Evolutionary conservation across 1,284 basidiomycete species (phyloP).

Genomic region (Polyporus tsugae): DNA sequence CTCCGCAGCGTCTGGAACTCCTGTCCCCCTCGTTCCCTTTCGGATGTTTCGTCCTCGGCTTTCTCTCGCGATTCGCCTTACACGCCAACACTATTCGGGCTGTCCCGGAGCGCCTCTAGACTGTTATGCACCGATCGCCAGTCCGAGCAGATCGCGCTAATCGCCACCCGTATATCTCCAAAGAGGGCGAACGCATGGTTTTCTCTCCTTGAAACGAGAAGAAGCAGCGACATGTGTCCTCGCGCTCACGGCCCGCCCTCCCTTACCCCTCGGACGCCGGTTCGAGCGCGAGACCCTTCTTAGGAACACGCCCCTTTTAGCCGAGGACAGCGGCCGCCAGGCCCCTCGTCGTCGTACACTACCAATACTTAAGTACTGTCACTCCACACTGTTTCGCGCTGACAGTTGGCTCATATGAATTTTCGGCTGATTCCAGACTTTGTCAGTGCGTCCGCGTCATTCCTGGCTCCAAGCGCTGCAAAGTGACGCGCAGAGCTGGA

Average conservation of each 20-base stretch:
- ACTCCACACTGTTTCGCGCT: slow-evolving; percentile 3
- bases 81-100: slow-evolving; percentile 10
- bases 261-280: not conserved
- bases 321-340: not conserved
- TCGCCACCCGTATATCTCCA: slow-evolving; percentile 8
- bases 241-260: not conserved
- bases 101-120: slow-evolving; percentile 12
- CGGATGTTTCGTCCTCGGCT: slow-evolving; percentile 3
- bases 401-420: not conserved
- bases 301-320: not conserved
- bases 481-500: not conserved
- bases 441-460: not conserved
- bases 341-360: not conserved
- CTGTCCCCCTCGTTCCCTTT: not conserved
- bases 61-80: slow-evolving; percentile 13
- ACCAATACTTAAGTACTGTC: not conserved
- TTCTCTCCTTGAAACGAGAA: slow-evolving; percentile 5
- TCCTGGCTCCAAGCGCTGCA: not conserved
- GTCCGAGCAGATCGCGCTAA: slow-evolving; percentile 24
- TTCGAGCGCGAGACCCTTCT: not conserved
- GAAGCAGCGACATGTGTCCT: not conserved
- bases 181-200: not conserved
- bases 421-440: not conserved
- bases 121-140: slow-evolving; percentile 20
- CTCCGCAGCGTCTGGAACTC: not conserved